Evolutionary conservation across 1,139 yeast species (phyloP), one percentile per base, ranked within the genome.

Genomic region (Geotrichum siamense): DNA sequence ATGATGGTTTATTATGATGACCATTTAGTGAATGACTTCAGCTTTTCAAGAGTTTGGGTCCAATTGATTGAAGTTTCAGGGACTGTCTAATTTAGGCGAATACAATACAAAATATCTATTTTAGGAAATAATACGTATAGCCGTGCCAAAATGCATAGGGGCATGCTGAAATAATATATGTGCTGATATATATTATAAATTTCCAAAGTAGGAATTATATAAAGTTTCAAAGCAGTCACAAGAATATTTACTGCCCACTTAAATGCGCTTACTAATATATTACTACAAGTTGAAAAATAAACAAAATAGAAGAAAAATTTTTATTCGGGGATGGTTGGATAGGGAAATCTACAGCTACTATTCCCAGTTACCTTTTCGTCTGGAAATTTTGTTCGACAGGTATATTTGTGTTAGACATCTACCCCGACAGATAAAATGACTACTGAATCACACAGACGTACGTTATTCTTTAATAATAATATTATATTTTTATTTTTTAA

Each of bases 401-500:
- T 44, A 42, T 39, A 44, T 44, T 39, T 43, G 47, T 40, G 38
- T 35, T 39, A 44, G 47, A 44, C 47, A 44, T 44, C 47, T 39
- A 39, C 45, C 45, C 45, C 45, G 32, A 38, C 47, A 39, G 40
- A 30, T 30, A 44, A 23, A 44, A 44, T 44, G 47, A 44, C 47
- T 44, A 39, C 47, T 44, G 47, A 44, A 44, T 39, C 47, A 20
- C 47, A 44, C 40, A 44, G 47, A 44, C 47, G 47, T 44, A 44
- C 19, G 47, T 44, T 20, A 6, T 23, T 23, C n/a, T n/a, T n/a
- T n/a, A n/a, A n/a, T n/a, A n/a, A n/a, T n/a, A n/a, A n/a, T n/a
- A n/a, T n/a, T n/a, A n/a, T n/a, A n/a, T n/a, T n/a, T n/a, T n/a
- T n/a, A n/a, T n/a, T n/a, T n/a, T n/a, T n/a, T n/a, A n/a, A n/a